Evolutionary conservation across 129 eudicot genomes (phyloP).

Genomic region (Artemisia argyi): DNA sequence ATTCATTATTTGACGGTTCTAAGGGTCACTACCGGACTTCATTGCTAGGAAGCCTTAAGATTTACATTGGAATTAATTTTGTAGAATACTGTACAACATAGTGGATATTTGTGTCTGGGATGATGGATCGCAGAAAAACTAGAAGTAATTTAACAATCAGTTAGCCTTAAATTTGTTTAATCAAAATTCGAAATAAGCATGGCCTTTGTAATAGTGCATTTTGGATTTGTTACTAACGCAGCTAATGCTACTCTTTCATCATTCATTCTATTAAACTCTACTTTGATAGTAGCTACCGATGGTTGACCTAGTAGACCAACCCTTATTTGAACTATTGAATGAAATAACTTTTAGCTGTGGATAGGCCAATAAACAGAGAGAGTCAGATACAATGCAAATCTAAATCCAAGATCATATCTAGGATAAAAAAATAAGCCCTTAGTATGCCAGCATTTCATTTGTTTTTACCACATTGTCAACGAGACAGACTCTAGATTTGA

Average conservation of each 20-base stretch:
- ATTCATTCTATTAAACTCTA: slow-evolving; percentile 1
- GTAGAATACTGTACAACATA: no score
- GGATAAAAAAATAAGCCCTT: not conserved
- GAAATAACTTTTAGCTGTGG: not conserved
- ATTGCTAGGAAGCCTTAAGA: no score
- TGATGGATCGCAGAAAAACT: not conserved
- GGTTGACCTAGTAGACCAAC: not conserved
- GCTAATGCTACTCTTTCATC: not conserved
- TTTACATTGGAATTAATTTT: no score
- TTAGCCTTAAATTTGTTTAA: not conserved
- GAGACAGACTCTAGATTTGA: slow-evolving; percentile 7
- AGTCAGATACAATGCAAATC: not conserved
- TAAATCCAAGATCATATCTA: not conserved
- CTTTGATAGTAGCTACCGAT: not conserved
- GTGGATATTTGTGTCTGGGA: no score
- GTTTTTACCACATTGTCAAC: not conserved
- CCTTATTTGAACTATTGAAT: not conserved
- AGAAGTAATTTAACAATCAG: not conserved
- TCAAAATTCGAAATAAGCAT: not conserved
- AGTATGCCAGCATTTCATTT: not conserved
- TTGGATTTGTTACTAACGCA: not conserved
- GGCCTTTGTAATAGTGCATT: not conserved
- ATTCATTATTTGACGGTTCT: no score
- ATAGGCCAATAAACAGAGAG: not conserved
- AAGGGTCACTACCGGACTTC: no score